A percentile compares a stretch with the other conserved stretches of the same genome.
These are phyloP conservation scores for Erysimum cheiri DNA, from an alignment of 441 rosid species.

Conservation along the genomic window DNA sequence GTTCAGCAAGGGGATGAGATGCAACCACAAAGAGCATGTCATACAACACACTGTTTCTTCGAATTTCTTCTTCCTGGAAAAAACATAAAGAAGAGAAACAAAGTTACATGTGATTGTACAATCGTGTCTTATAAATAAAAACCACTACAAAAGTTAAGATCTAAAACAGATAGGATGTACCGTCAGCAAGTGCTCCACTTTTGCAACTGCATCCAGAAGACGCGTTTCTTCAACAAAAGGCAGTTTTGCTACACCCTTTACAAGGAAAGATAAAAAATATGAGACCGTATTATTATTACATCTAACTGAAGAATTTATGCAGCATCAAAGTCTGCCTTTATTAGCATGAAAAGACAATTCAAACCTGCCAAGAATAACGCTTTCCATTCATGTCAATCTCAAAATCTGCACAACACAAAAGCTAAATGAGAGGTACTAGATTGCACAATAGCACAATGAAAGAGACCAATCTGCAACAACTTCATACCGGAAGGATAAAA, in stretches of 20 bases:
- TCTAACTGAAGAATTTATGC: conserved; percentile 14
- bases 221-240: conserved; percentile 93
- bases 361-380: conserved; percentile 92
- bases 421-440: conserved; percentile 30
- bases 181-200: conserved; percentile 72
- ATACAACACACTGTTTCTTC: conserved; percentile 73
- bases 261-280: conserved; percentile 26
- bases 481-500: conserved; percentile 85
- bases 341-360: conserved; percentile 36
- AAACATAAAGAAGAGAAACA: conserved; percentile 21
- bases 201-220: conserved; percentile 77
- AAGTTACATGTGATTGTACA: conserved; percentile 24
- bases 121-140: not conserved
- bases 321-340: conserved; percentile 6
- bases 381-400: conserved; percentile 96
- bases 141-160: not conserved
- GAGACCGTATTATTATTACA: conserved; percentile 24
- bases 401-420: conserved; percentile 61
- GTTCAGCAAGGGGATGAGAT: conserved; percentile 78
- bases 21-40: conserved; percentile 82
- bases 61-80: conserved; percentile 78
- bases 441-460: conserved; percentile 28
- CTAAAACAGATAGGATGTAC: conserved; percentile 50
- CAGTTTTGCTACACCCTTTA: conserved; percentile 86
- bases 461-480: conserved; percentile 27